Percentiles rank a stretch among this genome's conserved stretches.
These are phyloP conservation scores for Groenewaldozyma auringiensis DNA, from an alignment of 1,139 yeast species.

Conservation along the genomic window DNA sequence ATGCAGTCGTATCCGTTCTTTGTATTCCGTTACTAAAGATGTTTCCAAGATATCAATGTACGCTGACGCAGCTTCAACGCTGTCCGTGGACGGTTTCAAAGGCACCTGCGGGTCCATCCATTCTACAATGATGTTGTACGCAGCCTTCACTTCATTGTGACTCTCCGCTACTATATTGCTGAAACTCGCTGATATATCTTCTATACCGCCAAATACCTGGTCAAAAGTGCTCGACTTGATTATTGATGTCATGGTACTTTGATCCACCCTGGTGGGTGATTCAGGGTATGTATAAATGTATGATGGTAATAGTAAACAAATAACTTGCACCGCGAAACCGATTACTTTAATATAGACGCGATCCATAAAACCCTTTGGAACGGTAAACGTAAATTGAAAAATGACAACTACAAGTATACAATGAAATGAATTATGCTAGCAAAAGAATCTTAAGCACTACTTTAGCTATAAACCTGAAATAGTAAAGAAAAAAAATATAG, in stretches of 20 bases:
- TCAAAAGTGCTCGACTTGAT: neutral
- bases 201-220: neutral
- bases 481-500: no score
- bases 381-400: no score
- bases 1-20: constrained; percentile 18
- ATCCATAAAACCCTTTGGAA: no score
- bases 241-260: neutral
- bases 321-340: no score
- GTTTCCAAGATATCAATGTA: constrained; percentile 10
- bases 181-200: neutral
- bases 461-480: neutral
- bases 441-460: neutral
- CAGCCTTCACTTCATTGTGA: neutral
- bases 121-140: neutral
- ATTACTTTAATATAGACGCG: no score
- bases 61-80: constrained; percentile 13
- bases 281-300: no score
- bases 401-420: no score
- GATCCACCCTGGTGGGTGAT: no score
- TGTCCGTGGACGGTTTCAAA: constrained; percentile 10
- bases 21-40: constrained; percentile 11
- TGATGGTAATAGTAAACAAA: no score
- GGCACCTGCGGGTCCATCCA: neutral
- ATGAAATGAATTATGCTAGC: no score
- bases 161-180: neutral